phyloP scores from a whole-genome alignment of 2,329 filamentous ascomycete species.

The Aspergillus sp. region DNA sequence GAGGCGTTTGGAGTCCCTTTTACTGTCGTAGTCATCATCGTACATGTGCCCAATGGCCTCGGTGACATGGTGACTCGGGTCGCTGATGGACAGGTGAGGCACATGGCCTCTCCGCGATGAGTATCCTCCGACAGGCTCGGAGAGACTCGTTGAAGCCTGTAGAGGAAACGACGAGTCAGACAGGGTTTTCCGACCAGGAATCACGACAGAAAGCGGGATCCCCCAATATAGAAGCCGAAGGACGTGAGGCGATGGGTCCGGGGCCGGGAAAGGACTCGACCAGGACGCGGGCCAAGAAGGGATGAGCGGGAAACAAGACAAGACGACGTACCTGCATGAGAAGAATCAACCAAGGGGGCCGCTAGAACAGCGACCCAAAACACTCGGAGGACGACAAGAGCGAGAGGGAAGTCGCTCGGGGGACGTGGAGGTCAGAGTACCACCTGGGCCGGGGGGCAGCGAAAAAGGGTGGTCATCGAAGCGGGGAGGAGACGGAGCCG shows the following conservation, averaged over 20 bases:
- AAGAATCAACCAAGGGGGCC: conserved; percentile 20
- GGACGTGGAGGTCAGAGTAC: conserved; percentile 26
- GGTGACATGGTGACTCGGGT: conserved; percentile 87
- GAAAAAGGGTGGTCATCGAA: conserved; percentile 31
- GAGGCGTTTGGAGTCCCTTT: conserved; percentile 55
- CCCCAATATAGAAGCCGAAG: not conserved
- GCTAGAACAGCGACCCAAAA: conserved; percentile 13
- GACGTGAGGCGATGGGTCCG: not conserved
- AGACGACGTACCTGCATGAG: conserved; percentile 30
- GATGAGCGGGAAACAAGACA: conserved; percentile 2
- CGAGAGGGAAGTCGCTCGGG: conserved; percentile 14
- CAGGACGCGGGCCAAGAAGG: conserved; percentile 1
- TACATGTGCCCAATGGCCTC: conserved; percentile 90
- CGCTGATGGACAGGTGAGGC: conserved; percentile 63
- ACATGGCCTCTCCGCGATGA: conserved; percentile 48
- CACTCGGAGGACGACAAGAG: conserved; percentile 18
- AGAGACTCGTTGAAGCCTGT: conserved; percentile 34
- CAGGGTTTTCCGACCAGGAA: no score
- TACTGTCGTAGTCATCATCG: conserved; percentile 59
- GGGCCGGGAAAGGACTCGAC: conserved; percentile 1
- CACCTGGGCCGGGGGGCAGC: conserved; percentile 24
- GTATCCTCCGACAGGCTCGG: conserved; percentile 38
- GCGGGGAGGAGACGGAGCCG: conserved; percentile 22
- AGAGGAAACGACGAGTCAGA: conserved; percentile 2
- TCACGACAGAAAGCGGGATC: not conserved